Percentiles rank a stretch among this genome's conserved stretches.
These are phyloP conservation scores for Adansonia grandidieri DNA, from an alignment of 441 rosid species.

Conservation along the genomic window DNA sequence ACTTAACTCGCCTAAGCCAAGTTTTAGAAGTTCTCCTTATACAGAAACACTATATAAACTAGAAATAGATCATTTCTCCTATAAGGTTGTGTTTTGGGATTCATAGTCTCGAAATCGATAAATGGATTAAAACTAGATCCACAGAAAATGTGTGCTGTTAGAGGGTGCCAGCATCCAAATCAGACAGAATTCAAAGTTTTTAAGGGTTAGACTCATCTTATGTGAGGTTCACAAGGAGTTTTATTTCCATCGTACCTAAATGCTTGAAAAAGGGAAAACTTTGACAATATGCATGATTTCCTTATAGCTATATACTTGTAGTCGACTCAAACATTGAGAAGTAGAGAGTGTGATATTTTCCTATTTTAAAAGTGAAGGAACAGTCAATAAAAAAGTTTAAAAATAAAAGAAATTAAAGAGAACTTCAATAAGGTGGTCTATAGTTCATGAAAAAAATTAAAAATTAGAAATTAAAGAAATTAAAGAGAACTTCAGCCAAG, in stretches of 20 bases:
- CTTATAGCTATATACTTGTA: too few relatives aligned
- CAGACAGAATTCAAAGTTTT: neutral
- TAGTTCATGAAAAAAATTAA: too few relatives aligned
- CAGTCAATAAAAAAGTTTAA: too few relatives aligned
- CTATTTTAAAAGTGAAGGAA: too few relatives aligned
- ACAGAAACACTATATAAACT: neutral
- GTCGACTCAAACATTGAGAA: too few relatives aligned
- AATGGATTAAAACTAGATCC: neutral
- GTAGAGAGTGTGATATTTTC: too few relatives aligned
- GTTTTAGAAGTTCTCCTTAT: neutral
- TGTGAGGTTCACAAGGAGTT: too few relatives aligned
- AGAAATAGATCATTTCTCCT: neutral
- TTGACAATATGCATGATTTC: too few relatives aligned
- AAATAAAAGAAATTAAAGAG: too few relatives aligned
- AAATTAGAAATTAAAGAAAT: too few relatives aligned
- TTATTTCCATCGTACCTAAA: neutral
- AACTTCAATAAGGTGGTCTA: too few relatives aligned
- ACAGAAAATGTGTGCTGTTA: neutral
- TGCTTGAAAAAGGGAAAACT: neutral
- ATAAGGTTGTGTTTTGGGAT: neutral
- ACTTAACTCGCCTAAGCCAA: neutral
- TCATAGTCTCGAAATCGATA: slow-evolving; percentile 1
- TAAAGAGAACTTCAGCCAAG: too few relatives aligned
- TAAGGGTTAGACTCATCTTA: neutral
- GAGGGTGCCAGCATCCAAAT: neutral